Conservation (phyloP, 2,329 filamentous ascomycete genomes). For the Trichoderma atroviride region DNA sequence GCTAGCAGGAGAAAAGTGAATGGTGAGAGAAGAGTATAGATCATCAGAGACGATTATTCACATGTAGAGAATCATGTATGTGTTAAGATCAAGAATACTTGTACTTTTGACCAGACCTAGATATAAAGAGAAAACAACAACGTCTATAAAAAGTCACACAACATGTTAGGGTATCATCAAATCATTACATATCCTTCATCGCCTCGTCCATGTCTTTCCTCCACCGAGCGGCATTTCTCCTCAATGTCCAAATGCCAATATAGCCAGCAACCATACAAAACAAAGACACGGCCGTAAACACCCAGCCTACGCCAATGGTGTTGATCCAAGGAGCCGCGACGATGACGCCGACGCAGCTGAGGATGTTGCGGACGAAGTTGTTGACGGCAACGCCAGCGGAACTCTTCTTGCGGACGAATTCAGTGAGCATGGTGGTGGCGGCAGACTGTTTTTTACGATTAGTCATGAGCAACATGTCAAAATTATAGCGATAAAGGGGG, state of each 20-base stretch:
- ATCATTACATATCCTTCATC: slow-evolving; percentile 35
- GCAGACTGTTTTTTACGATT: slow-evolving; percentile 46
- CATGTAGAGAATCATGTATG: neutral
- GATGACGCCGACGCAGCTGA: slow-evolving; percentile 70
- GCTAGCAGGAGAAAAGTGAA: slow-evolving; percentile 39
- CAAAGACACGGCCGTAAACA: slow-evolving; percentile 63
- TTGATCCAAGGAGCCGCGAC: slow-evolving; percentile 71
- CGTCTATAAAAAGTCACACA: neutral
- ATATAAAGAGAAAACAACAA: neutral
- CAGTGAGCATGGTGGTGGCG: slow-evolving; percentile 80
- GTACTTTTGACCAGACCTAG: neutral
- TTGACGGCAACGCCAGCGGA: slow-evolving; percentile 77
- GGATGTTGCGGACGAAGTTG: slow-evolving; percentile 79
- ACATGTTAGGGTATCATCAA: slow-evolving; percentile 6
- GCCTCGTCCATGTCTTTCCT: slow-evolving; percentile 62
- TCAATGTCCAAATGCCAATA: slow-evolving; percentile 62
- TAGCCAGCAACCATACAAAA: slow-evolving; percentile 61
- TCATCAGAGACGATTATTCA: neutral
- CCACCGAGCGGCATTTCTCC: slow-evolving; percentile 64
- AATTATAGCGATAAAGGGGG: neutral
- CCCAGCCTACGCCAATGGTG: slow-evolving; percentile 74
- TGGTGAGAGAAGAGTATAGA: neutral
- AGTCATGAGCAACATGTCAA: neutral
- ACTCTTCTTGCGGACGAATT: slow-evolving; percentile 74
- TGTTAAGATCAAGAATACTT: neutral